Conservation (phyloP, 768 basidiomycete genomes). For the Lactifluus pinguis region DNA sequence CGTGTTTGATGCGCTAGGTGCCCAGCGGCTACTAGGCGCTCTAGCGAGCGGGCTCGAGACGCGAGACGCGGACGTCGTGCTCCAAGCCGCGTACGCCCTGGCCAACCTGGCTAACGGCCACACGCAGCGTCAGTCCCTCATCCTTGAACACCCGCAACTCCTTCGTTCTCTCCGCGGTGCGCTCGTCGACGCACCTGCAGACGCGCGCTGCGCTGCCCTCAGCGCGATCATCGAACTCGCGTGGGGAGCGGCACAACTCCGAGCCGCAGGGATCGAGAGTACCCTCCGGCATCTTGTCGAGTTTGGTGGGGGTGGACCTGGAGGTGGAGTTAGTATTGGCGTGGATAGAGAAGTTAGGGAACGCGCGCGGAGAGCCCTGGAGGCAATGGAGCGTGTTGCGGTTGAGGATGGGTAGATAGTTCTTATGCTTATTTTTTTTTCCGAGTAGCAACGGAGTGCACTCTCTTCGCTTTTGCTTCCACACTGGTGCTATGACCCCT, state of each 20-base stretch:
- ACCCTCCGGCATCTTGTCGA: constrained; percentile 38
- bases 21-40: constrained; percentile 35
- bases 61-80: constrained; percentile 42
- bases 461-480: too few species aligned
- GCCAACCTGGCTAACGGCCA: constrained; percentile 63
- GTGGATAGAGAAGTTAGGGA: constrained; percentile 44
- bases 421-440: too few species aligned
- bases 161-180: constrained; percentile 46
- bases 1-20: constrained; percentile 46
- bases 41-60: constrained; percentile 44
- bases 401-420: neutral
- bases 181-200: constrained; percentile 49
- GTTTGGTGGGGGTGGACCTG: constrained; percentile 25
- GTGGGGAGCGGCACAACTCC: constrained; percentile 32
- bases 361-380: constrained; percentile 47
- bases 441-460: too few species aligned
- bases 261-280: constrained; percentile 37
- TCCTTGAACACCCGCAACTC: constrained; percentile 44
- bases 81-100: constrained; percentile 52
- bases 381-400: constrained; percentile 31
- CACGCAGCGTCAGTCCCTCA: constrained; percentile 38
- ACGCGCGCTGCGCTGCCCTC: constrained; percentile 52
- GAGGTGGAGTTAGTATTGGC: constrained; percentile 26
- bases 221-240: constrained; percentile 52
- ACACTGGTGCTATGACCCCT: too few species aligned